A percentile compares a stretch with the other conserved stretches of the same genome.
Evolutionary conservation across 805 yeast species (phyloP).

Genomic region (Cyberlindnera suaveolens): DNA sequence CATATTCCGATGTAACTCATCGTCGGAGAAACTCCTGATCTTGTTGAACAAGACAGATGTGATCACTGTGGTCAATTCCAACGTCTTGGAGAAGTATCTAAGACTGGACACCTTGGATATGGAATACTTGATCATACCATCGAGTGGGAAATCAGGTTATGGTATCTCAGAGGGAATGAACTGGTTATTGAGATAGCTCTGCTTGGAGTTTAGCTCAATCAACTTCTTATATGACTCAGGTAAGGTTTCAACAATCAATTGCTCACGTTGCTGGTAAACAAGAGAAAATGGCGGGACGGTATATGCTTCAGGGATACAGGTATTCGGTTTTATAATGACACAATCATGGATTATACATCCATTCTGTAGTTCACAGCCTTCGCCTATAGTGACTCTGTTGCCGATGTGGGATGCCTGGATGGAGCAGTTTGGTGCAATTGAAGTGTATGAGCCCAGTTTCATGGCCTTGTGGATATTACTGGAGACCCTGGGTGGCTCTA

Average conservation of each 20-base stretch:
- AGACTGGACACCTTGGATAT: slow-evolving; percentile 4
- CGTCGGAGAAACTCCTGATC: slow-evolving; percentile 12
- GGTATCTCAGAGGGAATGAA: slow-evolving; percentile 23
- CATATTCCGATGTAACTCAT: slow-evolving; percentile 1
- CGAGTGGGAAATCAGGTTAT: slow-evolving; percentile 12
- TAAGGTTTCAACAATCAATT: slow-evolving; percentile 7
- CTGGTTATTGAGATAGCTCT: slow-evolving; percentile 22
- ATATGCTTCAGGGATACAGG: slow-evolving; percentile 34
- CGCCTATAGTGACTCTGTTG: slow-evolving; percentile 42
- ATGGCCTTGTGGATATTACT: slow-evolving; percentile 22
- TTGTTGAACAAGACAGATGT: slow-evolving; percentile 19
- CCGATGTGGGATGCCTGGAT: slow-evolving; percentile 39
- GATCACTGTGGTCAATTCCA: not conserved
- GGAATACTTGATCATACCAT: slow-evolving; percentile 16
- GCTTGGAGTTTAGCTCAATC: slow-evolving; percentile 20
- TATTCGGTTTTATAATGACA: slow-evolving; percentile 37
- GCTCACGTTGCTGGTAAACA: slow-evolving; percentile 22
- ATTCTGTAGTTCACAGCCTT: slow-evolving; percentile 31
- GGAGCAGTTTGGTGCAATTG: slow-evolving; percentile 31
- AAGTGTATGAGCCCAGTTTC: slow-evolving; percentile 41
- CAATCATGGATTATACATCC: slow-evolving; percentile 44
- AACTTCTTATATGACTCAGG: slow-evolving; percentile 24
- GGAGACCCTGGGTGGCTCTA: slow-evolving; percentile 27
- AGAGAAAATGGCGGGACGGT: slow-evolving; percentile 48
- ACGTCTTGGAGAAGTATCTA: slow-evolving; percentile 12